Conservation (phyloP, 176 grass and related monocot genomes). For the Carex littledalei region DNA sequence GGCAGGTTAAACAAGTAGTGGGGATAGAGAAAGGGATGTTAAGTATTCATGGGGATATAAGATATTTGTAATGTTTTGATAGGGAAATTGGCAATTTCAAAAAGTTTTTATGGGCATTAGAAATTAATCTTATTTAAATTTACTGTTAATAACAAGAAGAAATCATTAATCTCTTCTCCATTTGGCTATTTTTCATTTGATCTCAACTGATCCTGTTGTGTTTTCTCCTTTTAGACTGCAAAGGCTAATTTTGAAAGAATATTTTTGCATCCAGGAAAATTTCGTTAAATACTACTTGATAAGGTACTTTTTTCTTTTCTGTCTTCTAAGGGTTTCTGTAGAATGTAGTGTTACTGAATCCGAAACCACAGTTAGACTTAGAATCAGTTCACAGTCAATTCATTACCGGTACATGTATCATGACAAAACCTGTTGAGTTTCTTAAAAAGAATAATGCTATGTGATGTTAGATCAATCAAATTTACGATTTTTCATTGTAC, state of each 20-base stretch:
- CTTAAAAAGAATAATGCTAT: background rate
- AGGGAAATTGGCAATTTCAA: no score
- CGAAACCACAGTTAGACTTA: background rate
- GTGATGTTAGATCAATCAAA: background rate
- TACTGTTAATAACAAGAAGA: background rate
- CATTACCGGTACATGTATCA: background rate
- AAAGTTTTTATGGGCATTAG: no score
- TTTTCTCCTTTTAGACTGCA: constrained; percentile 44
- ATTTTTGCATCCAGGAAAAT: constrained; percentile 48
- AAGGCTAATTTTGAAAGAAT: constrained; percentile 54
- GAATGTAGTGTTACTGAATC: background rate
- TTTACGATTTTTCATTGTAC: background rate
- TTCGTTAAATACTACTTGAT: constrained; percentile 82
- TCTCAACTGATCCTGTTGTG: background rate
- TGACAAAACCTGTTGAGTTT: background rate
- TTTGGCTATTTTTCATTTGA: background rate
- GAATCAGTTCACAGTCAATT: background rate
- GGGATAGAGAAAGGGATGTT: no score
- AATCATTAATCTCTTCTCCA: background rate
- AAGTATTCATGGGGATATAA: no score
- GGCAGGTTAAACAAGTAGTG: no score
- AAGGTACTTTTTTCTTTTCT: constrained; percentile 49
- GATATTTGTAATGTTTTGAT: no score
- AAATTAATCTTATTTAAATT: background rate
- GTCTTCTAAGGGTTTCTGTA: background rate